phyloP scores from a whole-genome alignment of 495 filamentous ascomycete genomes.

The Xylaria telfairii region DNA sequence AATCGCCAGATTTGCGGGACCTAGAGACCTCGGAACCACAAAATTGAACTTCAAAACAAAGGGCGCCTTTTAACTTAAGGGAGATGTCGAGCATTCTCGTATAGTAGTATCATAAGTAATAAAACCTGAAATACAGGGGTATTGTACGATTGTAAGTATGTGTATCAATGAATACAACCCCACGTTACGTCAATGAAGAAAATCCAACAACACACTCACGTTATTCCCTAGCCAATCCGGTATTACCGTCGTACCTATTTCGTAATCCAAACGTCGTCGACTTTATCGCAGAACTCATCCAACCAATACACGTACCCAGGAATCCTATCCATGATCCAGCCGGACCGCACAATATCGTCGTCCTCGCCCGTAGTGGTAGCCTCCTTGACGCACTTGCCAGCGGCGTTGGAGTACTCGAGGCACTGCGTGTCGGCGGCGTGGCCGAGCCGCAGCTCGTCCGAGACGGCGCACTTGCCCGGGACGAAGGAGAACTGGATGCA shows the following conservation, averaged over 20 bases:
- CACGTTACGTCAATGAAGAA: neutral
- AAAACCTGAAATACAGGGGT: neutral
- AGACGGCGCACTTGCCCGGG: slow-evolving; percentile 35
- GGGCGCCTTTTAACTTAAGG: neutral
- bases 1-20: no score
- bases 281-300: slow-evolving; percentile 24
- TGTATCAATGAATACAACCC: neutral
- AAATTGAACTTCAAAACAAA: no score
- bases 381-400: slow-evolving; percentile 27
- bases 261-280: slow-evolving; percentile 18
- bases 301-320: slow-evolving; percentile 24
- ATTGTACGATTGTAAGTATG: slow-evolving; percentile 6
- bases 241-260: no score
- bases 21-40: no score
- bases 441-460: slow-evolving; percentile 27
- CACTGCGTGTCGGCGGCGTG: slow-evolving; percentile 21
- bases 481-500: slow-evolving; percentile 49
- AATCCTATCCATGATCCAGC: slow-evolving; percentile 28
- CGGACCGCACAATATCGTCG: slow-evolving; percentile 21
- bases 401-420: slow-evolving; percentile 25
- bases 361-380: slow-evolving; percentile 23
- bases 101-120: neutral
- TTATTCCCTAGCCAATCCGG: neutral
- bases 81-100: neutral
- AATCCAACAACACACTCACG: neutral